These are phyloP conservation scores for Fibroporia radiculosa DNA, from an alignment of 768 basidiomycete genomes.

Conservation along the genomic window DNA sequence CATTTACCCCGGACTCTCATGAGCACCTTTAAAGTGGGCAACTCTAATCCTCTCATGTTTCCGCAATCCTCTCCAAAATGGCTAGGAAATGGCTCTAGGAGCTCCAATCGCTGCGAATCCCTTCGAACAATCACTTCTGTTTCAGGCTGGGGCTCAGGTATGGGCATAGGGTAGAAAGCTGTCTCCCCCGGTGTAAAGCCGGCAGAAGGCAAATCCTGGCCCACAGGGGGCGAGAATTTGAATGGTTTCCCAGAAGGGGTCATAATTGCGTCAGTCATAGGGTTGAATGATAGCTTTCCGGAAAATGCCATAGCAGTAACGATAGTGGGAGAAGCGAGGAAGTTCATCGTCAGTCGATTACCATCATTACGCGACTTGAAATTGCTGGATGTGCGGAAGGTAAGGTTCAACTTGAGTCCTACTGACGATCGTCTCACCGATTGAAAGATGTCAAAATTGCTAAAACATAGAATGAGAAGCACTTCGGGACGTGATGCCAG, in stretches of 20 bases:
- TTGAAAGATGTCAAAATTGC: constrained; percentile 98
- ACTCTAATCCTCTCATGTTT: constrained; percentile 54
- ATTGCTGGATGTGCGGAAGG: constrained; percentile 38
- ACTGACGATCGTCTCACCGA: constrained; percentile 38
- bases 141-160: constrained; percentile 67
- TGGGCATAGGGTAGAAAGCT: constrained; percentile 72
- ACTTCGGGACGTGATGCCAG: too few relatives aligned
- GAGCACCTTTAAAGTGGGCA: constrained; percentile 76
- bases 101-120: constrained; percentile 78
- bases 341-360: constrained; percentile 92
- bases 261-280: constrained; percentile 65
- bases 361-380: constrained; percentile 97
- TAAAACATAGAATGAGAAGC: constrained; percentile 22
- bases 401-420: background rate
- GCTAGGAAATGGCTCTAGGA: constrained; percentile 76
- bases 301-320: constrained; percentile 98
- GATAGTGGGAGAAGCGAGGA: constrained; percentile 92
- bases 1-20: constrained; percentile 97
- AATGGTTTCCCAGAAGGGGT: constrained; percentile 70
- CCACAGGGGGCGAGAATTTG: constrained; percentile 77
- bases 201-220: constrained; percentile 72
- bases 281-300: constrained; percentile 91
- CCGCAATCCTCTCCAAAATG: constrained; percentile 51
- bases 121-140: constrained; percentile 71
- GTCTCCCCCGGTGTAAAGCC: constrained; percentile 75